Evolutionary conservation across 768 basidiomycete species (phyloP).

Genomic region (Mycena galericulata): DNA sequence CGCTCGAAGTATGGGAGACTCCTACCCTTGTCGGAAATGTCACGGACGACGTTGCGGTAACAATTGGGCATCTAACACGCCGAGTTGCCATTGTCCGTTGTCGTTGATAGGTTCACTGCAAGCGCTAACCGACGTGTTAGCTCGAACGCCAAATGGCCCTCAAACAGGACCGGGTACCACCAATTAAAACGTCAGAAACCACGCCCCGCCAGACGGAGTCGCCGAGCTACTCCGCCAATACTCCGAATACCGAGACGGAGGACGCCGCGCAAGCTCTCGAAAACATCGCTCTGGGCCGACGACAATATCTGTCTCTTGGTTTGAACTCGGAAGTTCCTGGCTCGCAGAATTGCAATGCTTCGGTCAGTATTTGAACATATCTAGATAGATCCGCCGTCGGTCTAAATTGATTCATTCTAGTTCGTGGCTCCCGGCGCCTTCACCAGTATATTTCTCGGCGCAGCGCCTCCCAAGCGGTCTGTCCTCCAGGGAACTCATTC

Average conservation of each 20-base stretch:
- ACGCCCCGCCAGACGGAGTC: not conserved
- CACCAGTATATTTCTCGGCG: slow-evolving; percentile 16
- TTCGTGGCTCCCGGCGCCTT: not conserved
- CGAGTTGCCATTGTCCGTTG: slow-evolving; percentile 18
- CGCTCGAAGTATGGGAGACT: slow-evolving; percentile 16
- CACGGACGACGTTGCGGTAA: slow-evolving; percentile 15
- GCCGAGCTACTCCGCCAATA: not conserved
- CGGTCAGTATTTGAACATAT: not conserved
- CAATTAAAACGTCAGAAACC: not conserved
- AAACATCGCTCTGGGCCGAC: slow-evolving; percentile 16
- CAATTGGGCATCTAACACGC: slow-evolving; percentile 14
- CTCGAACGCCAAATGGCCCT: slow-evolving; percentile 21
- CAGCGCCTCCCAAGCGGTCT: not conserved
- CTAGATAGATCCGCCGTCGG: not conserved
- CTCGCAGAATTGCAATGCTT: not conserved
- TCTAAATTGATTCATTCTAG: not conserved
- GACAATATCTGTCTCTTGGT: slow-evolving; percentile 15
- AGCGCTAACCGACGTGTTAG: not conserved
- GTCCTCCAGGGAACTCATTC: slow-evolving; percentile 5
- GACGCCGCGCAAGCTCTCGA: slow-evolving; percentile 21
- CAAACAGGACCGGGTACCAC: slow-evolving; percentile 2
- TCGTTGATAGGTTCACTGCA: too few species aligned
- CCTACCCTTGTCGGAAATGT: slow-evolving; percentile 19
- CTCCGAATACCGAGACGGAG: slow-evolving; percentile 15
- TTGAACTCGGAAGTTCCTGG: slow-evolving; percentile 18